Base-by-base conservation (phyloP, 306 rosid genomes). In the Gastrolobium villosum region DNA sequence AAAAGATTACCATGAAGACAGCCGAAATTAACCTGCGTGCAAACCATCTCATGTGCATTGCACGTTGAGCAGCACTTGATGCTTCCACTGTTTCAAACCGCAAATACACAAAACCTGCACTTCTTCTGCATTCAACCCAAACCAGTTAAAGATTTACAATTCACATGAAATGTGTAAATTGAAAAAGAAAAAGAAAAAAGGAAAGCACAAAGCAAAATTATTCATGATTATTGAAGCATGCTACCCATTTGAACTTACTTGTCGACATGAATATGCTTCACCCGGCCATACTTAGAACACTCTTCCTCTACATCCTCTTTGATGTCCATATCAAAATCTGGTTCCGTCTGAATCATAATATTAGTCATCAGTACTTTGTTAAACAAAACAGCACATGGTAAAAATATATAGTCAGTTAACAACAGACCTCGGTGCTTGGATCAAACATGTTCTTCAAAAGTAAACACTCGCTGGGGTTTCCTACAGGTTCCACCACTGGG, bases 41-140 rank as follows among this genome's bases (percentile, higher is more conserved):
- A 87, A 96, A 96, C 98, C 98, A 96, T 88, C 99, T 87, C 86
- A 82, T 32, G 78, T 96, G 97, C 99, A 96, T 96, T 41, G 99
- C 86, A 37, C 80, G 96, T 84, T 96, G 99, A 41, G 98, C 98
- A 32, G 82, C 92, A 55, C 87, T 80, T 41, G 99, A 88, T 48
- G 88, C 99, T 77, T 96, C 96, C 81, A 88, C 93, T 6, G 96
- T 62, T 52, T 93, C 96, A 85, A 91, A 96, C 81, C 72, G 91
- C 94, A 96, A 70, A 79, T 93, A 96, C 69, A 93, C 99, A 40
- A 82, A 91, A 41, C 99, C 99, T 6, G 99, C 90, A 84, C 96
- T 96, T 61, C 91, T 86, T 85, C 99, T 96, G 92, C 62, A 67
- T 10, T 20, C 48, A 52, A 6, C 10, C 53, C 48, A 59, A 74